Percentiles rank a stretch among this genome's conserved stretches.
These are phyloP conservation scores for Populus euphratica DNA, from an alignment of 345 rosid genomes.

Conservation along the genomic window DNA sequence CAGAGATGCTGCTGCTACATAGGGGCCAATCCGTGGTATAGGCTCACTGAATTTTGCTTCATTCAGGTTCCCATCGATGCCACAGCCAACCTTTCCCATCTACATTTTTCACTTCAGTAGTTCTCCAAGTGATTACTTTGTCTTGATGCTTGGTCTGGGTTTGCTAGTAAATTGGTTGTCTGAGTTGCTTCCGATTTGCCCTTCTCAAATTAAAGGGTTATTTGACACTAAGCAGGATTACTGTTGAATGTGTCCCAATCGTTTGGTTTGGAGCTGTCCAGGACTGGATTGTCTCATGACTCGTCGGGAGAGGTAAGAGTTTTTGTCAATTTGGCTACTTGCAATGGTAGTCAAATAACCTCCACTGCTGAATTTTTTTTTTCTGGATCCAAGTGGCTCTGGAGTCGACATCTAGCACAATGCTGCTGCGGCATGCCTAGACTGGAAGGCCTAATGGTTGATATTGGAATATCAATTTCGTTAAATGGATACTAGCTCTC, in stretches of 20 bases:
- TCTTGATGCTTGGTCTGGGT: not conserved
- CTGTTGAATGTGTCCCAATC: too few species aligned
- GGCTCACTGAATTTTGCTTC: slow-evolving; percentile 60
- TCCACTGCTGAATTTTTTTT: not conserved
- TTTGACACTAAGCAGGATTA: too few species aligned
- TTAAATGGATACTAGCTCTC: not conserved
- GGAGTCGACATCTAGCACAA: not conserved
- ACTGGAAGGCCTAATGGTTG: not conserved
- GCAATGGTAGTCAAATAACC: not conserved
- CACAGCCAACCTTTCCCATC: slow-evolving; percentile 58
- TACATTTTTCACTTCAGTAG: too few species aligned
- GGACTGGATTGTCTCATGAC: too few species aligned
- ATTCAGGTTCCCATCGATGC: slow-evolving; percentile 55
- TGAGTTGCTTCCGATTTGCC: not conserved
- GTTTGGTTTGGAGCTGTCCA: too few species aligned
- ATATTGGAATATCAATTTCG: not conserved
- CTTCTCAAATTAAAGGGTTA: not conserved
- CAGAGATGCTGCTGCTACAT: slow-evolving; percentile 67
- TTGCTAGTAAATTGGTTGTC: not conserved
- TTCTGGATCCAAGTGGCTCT: not conserved
- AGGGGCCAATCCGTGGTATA: slow-evolving; percentile 77
- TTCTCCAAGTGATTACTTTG: not conserved
- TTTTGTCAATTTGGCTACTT: not conserved
- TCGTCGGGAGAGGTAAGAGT: too few species aligned
- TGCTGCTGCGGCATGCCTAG: not conserved